These are phyloP conservation scores for Citrullus colocynthis DNA, from an alignment of 306 rosid genomes.

Conservation along the genomic window DNA sequence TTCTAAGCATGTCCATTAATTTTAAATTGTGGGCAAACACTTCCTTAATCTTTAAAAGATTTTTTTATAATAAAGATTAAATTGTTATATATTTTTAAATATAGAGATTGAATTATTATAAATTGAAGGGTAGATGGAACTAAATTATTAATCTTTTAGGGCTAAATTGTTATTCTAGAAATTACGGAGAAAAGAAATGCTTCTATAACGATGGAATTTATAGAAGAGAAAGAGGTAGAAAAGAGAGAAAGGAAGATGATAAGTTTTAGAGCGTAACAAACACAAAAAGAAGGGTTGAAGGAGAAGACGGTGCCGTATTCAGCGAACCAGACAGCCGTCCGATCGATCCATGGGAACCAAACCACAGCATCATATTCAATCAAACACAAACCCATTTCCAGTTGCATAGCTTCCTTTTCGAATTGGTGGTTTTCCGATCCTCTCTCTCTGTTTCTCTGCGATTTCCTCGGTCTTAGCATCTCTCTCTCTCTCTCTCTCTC, in stretches of 20 bases:
- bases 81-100: too few relatives aligned
- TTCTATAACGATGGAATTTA: too few relatives aligned
- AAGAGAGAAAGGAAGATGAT: background rate
- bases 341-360: background rate
- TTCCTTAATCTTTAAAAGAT: too few relatives aligned
- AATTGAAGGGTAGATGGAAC: too few relatives aligned
- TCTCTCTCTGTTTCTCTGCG: conserved; percentile 18
- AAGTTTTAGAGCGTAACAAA: background rate
- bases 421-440: conserved; percentile 29
- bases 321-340: background rate
- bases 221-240: background rate
- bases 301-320: background rate
- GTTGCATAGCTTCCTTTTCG: background rate
- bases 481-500: background rate
- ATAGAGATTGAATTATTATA: too few relatives aligned
- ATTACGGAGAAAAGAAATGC: background rate
- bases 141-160: too few relatives aligned
- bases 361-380: background rate
- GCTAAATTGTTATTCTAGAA: too few relatives aligned
- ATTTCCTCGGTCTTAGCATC: background rate
- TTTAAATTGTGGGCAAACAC: too few relatives aligned
- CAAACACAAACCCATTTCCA: background rate
- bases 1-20: too few relatives aligned
- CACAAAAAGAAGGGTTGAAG: background rate
- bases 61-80: too few relatives aligned